These are phyloP conservation scores for Aspergillus japonicus DNA, from an alignment of 2,329 filamentous ascomycete species.

Conservation along the genomic window DNA sequence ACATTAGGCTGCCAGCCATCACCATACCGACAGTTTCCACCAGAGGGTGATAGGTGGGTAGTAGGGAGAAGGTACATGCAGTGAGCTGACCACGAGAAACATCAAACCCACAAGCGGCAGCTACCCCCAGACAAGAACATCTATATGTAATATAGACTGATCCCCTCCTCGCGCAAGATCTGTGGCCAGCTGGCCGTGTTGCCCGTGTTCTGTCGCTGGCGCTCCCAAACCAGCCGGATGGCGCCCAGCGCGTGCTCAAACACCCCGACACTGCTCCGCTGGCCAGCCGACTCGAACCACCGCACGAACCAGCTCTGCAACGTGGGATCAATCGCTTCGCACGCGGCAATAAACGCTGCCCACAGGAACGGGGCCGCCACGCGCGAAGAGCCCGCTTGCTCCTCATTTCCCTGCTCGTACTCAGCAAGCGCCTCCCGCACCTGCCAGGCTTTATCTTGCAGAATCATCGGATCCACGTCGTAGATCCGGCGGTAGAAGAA, in stretches of 20 bases:
- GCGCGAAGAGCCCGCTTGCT: no score
- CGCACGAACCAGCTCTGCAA: slow-evolving; percentile 36
- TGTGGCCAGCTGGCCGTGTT: slow-evolving; percentile 4
- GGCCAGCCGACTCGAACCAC: slow-evolving; percentile 34
- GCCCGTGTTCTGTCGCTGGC: slow-evolving; percentile 16
- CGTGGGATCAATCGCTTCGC: slow-evolving; percentile 40
- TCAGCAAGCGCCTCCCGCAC: slow-evolving; percentile 41
- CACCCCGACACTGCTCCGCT: slow-evolving; percentile 26
- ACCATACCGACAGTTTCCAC: no score
- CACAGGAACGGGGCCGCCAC: slow-evolving; percentile 43
- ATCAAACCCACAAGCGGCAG: no score
- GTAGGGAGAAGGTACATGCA: no score
- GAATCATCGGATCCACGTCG: slow-evolving; percentile 41
- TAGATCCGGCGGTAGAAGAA: slow-evolving; percentile 50
- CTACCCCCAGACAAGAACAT: no score
- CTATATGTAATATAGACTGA: slow-evolving; percentile 8
- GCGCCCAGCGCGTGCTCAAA: slow-evolving; percentile 29
- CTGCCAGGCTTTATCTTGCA: slow-evolving; percentile 40
- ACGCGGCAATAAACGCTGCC: slow-evolving; percentile 47
- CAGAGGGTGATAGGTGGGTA: no score
- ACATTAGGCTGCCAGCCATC: no score
- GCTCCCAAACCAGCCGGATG: slow-evolving; percentile 32
- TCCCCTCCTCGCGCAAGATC: slow-evolving; percentile 3
- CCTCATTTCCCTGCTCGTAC: slow-evolving; percentile 21
- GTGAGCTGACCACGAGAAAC: no score